A percentile compares a stretch with the other conserved stretches of the same genome.
phyloP scores from a whole-genome alignment of 2,329 filamentous ascomycete genomes.

The Fusarium ramigenum region DNA sequence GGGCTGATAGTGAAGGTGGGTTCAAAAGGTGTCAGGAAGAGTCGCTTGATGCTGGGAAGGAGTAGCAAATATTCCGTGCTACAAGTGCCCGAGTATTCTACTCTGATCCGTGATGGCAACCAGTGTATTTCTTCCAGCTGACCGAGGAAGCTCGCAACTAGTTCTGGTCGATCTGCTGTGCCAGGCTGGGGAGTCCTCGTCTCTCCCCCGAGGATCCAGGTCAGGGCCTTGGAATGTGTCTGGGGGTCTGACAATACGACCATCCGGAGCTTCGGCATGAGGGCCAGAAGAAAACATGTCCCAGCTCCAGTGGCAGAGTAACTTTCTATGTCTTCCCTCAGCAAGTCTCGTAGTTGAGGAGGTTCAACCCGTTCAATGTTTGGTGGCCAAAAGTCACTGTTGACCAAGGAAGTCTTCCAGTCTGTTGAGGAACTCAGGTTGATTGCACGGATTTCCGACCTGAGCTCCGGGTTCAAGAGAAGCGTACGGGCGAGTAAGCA shows the following conservation, averaged over 20 bases:
- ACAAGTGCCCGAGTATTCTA: not conserved
- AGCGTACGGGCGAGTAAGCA: not conserved
- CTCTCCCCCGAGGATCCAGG: not conserved
- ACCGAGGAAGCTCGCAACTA: not conserved
- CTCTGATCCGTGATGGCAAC: not conserved
- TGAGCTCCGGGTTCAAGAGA: not conserved
- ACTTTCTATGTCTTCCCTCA: not conserved
- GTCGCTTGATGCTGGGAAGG: not conserved
- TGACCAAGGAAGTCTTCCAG: not conserved
- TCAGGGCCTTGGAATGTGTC: not conserved
- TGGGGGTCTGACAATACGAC: not conserved
- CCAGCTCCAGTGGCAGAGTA: not conserved
- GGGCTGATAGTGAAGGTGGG: not conserved
- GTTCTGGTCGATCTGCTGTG: too few relatives aligned
- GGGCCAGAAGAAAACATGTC: not conserved
- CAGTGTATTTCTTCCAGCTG: not conserved
- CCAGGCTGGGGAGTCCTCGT: not conserved
- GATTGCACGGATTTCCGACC: not conserved
- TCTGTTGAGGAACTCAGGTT: not conserved
- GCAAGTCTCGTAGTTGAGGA: not conserved
- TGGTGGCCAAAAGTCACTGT: not conserved
- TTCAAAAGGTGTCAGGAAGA: not conserved
- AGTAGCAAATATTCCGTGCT: not conserved
- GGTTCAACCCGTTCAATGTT: not conserved
- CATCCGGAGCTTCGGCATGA: not conserved